phyloP scores from a whole-genome alignment of 1,139 yeast species.

The Cylindricascospora bacillispora region DNA sequence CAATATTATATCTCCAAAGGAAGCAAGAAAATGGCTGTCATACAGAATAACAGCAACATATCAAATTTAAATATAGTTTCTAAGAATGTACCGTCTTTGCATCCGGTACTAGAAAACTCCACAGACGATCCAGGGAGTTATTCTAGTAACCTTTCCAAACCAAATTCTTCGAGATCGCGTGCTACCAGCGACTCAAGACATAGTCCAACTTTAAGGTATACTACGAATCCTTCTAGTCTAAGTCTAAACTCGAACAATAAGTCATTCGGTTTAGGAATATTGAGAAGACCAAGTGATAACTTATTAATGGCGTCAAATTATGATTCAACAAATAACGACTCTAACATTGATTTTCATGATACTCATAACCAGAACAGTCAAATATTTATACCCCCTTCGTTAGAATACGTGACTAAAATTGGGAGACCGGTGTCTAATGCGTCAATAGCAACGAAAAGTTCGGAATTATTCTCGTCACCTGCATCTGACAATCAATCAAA shows the following conservation, averaged over 20 bases:
- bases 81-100: too few relatives aligned
- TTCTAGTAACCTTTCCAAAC: too few relatives aligned
- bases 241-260: conserved; percentile 5
- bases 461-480: conserved; percentile 20
- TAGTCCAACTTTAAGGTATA: too few relatives aligned
- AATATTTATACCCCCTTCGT: conserved; percentile 12
- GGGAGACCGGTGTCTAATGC: conserved; percentile 25
- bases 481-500: conserved; percentile 4
- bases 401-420: conserved; percentile 8
- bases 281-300: conserved; percentile 26
- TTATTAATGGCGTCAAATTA: conserved; percentile 8
- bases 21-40: too few relatives aligned
- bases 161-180: too few relatives aligned
- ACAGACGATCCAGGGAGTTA: too few relatives aligned
- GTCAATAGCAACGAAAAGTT: conserved; percentile 21
- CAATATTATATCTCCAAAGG: too few relatives aligned
- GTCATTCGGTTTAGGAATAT: conserved; percentile 18
- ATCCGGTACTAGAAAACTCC: too few relatives aligned
- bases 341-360: conserved; percentile 1
- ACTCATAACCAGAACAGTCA: conserved; percentile 3
- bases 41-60: too few relatives aligned
- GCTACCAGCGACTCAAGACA: too few relatives aligned
- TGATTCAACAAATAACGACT: not conserved
- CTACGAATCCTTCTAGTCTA: too few relatives aligned
- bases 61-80: too few relatives aligned